Evolutionary conservation across 352 stramenopile genomes (phyloP).

Genomic region (Pythium angustatum): DNA sequence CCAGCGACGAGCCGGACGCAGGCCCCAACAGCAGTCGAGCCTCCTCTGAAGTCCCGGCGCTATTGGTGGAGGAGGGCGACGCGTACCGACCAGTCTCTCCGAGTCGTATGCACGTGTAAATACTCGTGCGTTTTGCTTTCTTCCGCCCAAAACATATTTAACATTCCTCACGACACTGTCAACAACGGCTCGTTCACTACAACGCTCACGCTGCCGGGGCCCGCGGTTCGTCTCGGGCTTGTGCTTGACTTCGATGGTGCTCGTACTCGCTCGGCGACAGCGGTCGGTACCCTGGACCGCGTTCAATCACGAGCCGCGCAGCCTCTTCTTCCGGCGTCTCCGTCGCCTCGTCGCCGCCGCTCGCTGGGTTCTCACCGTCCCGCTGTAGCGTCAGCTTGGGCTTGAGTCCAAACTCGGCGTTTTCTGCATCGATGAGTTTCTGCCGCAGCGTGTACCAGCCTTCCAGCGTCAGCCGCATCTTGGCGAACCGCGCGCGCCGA

Average conservation of each 20-base stretch:
- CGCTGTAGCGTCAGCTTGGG: slow-evolving; percentile 11
- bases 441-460: slow-evolving; percentile 23
- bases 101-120: slow-evolving; percentile 38
- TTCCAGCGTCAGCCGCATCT: slow-evolving; percentile 11
- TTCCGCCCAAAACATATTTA: neutral
- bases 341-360: neutral
- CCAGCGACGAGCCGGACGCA: neutral
- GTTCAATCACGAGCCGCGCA: slow-evolving; percentile 18
- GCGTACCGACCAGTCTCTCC: slow-evolving; percentile 47
- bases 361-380: neutral
- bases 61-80: slow-evolving; percentile 44
- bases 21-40: slow-evolving; percentile 20
- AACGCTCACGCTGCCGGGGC: neutral
- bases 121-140: no score
- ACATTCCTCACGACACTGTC: no score
- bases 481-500: slow-evolving; percentile 19
- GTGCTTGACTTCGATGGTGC: neutral
- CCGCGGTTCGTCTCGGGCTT: neutral
- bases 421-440: slow-evolving; percentile 26
- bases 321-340: neutral
- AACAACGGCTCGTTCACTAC: no score
- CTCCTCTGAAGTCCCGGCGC: slow-evolving; percentile 8
- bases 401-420: neutral
- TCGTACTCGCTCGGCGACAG: slow-evolving; percentile 26
- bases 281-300: slow-evolving; percentile 16